Conservation (phyloP, 768 basidiomycete genomes). For the Lentinula detonsa region DNA sequence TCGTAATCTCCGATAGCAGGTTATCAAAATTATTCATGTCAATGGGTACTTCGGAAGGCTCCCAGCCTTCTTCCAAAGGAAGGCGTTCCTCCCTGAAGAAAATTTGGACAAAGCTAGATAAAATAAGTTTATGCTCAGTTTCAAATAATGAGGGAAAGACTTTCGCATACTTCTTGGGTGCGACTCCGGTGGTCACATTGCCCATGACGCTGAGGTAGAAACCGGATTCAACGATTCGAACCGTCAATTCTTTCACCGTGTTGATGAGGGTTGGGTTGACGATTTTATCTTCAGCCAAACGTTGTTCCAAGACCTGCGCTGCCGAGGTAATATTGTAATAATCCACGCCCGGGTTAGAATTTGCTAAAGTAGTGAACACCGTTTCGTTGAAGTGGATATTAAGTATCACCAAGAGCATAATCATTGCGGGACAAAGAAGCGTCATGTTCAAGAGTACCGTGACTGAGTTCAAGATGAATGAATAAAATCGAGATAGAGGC, state of each 20-base stretch:
- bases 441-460: constrained; percentile 5
- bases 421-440: constrained; percentile 5
- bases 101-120: neutral
- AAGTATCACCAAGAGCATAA: neutral
- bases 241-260: constrained; percentile 9
- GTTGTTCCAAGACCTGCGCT: constrained; percentile 1
- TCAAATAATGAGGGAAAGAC: neutral
- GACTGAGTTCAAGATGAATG: neutral
- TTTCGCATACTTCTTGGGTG: neutral
- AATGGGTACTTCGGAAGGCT: neutral
- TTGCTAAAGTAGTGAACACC: neutral
- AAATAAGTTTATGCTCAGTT: neutral
- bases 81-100: constrained; percentile 5
- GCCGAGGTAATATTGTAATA: constrained; percentile 9
- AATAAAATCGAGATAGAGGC: neutral
- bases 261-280: constrained; percentile 8
- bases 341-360: constrained; percentile 10
- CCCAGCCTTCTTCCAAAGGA: constrained; percentile 3
- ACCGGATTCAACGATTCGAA: constrained; percentile 7
- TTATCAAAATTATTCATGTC: neutral
- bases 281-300: constrained; percentile 6
- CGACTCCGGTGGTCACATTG: neutral
- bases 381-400: neutral
- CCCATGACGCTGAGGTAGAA: constrained; percentile 11
- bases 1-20: neutral